phyloP scores from a whole-genome alignment of 768 basidiomycete genomes.

The Hemileccinum impolitum region DNA sequence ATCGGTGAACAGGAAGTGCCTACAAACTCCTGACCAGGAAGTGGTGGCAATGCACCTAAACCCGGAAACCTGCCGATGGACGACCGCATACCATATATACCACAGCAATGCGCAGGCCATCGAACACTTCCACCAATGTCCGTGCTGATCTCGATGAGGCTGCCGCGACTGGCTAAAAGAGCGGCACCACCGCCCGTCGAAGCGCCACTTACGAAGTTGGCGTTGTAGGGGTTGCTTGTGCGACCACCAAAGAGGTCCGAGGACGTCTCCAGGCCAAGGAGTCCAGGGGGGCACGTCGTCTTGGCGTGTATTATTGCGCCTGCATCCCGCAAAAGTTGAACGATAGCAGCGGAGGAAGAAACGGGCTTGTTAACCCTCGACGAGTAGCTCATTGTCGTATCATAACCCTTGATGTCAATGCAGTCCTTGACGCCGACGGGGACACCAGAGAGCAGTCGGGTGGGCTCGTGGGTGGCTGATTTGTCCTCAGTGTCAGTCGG shows the following conservation, averaged over 20 bases:
- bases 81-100: constrained; percentile 42
- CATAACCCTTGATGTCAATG: constrained; percentile 43
- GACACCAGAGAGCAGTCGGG: constrained; percentile 40
- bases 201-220: constrained; percentile 40
- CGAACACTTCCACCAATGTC: constrained; percentile 51
- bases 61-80: constrained; percentile 38
- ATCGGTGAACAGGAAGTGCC: constrained; percentile 38
- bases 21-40: constrained; percentile 40
- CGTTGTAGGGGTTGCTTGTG: constrained; percentile 48
- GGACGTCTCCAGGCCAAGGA: constrained; percentile 37
- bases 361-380: constrained; percentile 35
- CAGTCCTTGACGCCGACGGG: constrained; percentile 50
- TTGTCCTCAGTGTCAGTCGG: constrained; percentile 8
- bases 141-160: constrained; percentile 43
- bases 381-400: constrained; percentile 45
- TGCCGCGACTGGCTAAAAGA: constrained; percentile 43
- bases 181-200: constrained; percentile 53
- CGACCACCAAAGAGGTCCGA: constrained; percentile 48
- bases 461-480: neutral
- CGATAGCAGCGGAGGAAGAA: constrained; percentile 35
- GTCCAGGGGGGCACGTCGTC: constrained; percentile 42
- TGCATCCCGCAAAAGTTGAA: constrained; percentile 39
- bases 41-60: constrained; percentile 27
- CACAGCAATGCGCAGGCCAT: constrained; percentile 47
- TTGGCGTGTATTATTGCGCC: constrained; percentile 42